Percentiles rank a stretch among this genome's conserved stretches.
phyloP scores from a whole-genome alignment of 805 yeast species.

The Ogataea polymorpha region DNA sequence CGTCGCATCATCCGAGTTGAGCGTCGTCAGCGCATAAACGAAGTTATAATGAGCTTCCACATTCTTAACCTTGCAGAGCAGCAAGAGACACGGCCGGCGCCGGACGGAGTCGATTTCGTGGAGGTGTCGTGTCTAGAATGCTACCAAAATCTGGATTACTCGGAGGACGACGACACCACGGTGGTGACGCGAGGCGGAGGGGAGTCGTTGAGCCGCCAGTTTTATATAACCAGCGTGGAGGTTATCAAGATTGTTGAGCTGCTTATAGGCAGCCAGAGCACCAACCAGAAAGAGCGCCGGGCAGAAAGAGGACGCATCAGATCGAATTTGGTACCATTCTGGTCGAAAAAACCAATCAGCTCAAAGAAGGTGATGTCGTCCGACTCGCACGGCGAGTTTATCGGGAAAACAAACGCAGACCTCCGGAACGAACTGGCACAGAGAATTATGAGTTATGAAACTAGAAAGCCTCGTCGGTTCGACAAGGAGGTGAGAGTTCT shows the following conservation, averaged over 20 bases:
- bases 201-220: conserved; percentile 28
- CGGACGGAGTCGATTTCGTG: conserved; percentile 44
- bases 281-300: conserved; percentile 50
- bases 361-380: conserved; percentile 34
- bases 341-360: conserved; percentile 59
- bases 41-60: conserved; percentile 46
- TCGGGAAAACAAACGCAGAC: conserved; percentile 30
- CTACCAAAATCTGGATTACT: conserved; percentile 19
- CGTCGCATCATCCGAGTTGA: conserved; percentile 59
- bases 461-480: conserved; percentile 63
- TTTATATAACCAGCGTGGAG: conserved; percentile 64
- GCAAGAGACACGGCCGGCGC: conserved; percentile 36
- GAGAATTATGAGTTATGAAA: conserved; percentile 61
- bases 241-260: conserved; percentile 64
- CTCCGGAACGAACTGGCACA: conserved; percentile 55
- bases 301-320: conserved; percentile 65
- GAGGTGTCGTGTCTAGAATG: conserved; percentile 62
- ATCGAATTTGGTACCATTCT: conserved; percentile 63
- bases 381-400: conserved; percentile 6
- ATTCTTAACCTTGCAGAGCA: conserved; percentile 51
- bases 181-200: conserved; percentile 26
- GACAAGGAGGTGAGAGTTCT: conserved; percentile 65
- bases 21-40: conserved; percentile 46
- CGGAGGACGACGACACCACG: conserved; percentile 21
- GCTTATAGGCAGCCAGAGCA: conserved; percentile 47